phyloP scores from a whole-genome alignment of 805 yeast species.

The Peterozyma toletana region DNA sequence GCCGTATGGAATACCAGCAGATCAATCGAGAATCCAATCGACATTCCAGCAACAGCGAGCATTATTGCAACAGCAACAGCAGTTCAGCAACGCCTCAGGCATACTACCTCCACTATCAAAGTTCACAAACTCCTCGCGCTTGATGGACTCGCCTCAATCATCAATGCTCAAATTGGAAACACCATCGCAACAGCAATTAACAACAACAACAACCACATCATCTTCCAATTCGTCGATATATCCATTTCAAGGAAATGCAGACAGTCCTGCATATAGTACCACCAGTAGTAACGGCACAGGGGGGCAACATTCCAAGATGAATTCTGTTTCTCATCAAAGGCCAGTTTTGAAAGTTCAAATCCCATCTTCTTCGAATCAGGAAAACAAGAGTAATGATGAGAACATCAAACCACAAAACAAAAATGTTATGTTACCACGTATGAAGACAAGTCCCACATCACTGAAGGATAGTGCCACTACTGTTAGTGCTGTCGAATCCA shows the following conservation, averaged over 20 bases:
- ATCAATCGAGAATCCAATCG: conserved; percentile 8
- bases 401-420: background rate
- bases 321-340: conserved; percentile 21
- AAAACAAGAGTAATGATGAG: background rate
- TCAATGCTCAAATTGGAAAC: background rate
- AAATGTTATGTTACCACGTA: no score
- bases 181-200: conserved; percentile 5
- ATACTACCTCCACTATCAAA: conserved; percentile 1
- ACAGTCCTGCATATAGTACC: conserved; percentile 13
- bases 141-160: no score
- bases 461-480: conserved; percentile 34
- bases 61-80: conserved; percentile 7
- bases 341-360: conserved; percentile 61
- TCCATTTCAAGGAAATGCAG: conserved; percentile 3
- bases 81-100: background rate
- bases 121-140: background rate
- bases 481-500: conserved; percentile 33
- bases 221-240: background rate
- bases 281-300: conserved; percentile 9
- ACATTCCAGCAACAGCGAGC: conserved; percentile 7
- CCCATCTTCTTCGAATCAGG: conserved; percentile 27
- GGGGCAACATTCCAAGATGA: conserved; percentile 9
- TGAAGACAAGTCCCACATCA: conserved; percentile 20
- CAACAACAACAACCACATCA: conserved; percentile 8
- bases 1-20: background rate